phyloP scores from a whole-genome alignment of 345 rosid species.

The Draba incana region DNA sequence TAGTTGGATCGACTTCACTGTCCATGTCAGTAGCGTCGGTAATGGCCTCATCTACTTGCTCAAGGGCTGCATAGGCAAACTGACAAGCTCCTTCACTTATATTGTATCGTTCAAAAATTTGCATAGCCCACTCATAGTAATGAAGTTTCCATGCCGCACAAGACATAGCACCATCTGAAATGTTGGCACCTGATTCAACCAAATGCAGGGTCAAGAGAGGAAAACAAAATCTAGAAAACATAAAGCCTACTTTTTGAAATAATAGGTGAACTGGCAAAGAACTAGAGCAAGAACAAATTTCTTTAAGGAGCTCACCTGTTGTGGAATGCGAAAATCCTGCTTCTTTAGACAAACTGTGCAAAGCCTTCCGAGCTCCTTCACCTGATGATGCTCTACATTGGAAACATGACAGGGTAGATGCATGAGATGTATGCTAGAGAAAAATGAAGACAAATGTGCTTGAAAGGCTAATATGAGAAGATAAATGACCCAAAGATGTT shows the following conservation, averaged over 20 bases:
- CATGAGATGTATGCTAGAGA: conserved; percentile 13
- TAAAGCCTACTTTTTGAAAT: conserved; percentile 19
- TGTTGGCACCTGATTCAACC: conserved; percentile 40
- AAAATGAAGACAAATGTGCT: conserved; percentile 25
- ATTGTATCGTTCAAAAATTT: conserved; percentile 85
- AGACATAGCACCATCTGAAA: conserved; percentile 57
- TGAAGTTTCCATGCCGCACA: conserved; percentile 87
- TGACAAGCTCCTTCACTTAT: conserved; percentile 90
- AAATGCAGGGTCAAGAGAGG: conserved; percentile 21
- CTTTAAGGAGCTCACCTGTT: conserved; percentile 54
- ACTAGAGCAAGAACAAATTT: conserved; percentile 24
- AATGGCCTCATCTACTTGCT: conserved; percentile 93
- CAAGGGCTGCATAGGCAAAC: conserved; percentile 97
- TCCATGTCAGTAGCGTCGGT: conserved; percentile 29
- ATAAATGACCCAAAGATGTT: conserved; percentile 8
- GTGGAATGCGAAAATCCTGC: conserved; percentile 68
- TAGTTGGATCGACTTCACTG: conserved; percentile 44
- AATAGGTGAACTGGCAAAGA: conserved; percentile 13
- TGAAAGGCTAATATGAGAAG: conserved; percentile 20
- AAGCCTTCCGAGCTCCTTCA: conserved; percentile 68
- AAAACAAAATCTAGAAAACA: conserved; percentile 8
- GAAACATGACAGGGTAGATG: conserved; percentile 28
- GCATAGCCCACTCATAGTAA: conserved; percentile 99
- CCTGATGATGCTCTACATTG: conserved; percentile 87
- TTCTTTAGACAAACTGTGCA: conserved; percentile 74